Evolutionary conservation across 2,329 filamentous ascomycete species (phyloP).

Genomic region (Fusarium camptoceras): DNA sequence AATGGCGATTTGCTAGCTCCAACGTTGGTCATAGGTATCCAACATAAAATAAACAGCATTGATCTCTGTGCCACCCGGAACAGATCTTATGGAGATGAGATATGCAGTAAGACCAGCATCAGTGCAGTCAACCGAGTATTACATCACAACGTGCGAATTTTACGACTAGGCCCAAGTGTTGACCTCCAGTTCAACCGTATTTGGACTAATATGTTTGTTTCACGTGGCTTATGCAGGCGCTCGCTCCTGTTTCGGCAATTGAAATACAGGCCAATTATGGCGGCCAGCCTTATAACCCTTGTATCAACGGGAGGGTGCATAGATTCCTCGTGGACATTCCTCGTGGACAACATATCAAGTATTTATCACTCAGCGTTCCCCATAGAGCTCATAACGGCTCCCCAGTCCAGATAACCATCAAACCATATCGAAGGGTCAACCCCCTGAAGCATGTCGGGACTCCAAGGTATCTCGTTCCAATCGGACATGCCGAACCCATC

Average conservation of each 20-base stretch:
- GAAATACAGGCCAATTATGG: not conserved
- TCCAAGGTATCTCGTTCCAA: conserved; percentile 48
- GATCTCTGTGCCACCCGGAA: too few species aligned
- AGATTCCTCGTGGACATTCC: too few species aligned
- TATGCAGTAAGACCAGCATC: too few species aligned
- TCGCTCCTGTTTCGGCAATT: not conserved
- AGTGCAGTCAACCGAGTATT: too few species aligned
- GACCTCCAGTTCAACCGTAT: not conserved
- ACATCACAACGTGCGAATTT: too few species aligned
- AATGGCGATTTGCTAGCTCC: too few species aligned
- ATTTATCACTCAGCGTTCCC: conserved; percentile 41
- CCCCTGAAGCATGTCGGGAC: conserved; percentile 49
- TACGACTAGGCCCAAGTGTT: not conserved
- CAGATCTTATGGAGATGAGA: too few species aligned
- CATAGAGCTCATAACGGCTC: conserved; percentile 50
- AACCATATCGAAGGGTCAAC: conserved; percentile 53
- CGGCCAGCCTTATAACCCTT: too few species aligned
- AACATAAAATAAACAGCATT: too few species aligned
- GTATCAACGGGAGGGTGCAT: not conserved
- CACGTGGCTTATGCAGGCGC: not conserved
- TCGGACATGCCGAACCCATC: conserved; percentile 45
- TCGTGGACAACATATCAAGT: too few species aligned
- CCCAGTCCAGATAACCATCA: conserved; percentile 53
- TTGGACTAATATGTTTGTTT: not conserved
- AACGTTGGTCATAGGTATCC: too few species aligned